Evolutionary conservation across 306 rosid species (phyloP), one percentile per base, ranked within the genome.

Genomic region (Lathyrus oleraceus): DNA sequence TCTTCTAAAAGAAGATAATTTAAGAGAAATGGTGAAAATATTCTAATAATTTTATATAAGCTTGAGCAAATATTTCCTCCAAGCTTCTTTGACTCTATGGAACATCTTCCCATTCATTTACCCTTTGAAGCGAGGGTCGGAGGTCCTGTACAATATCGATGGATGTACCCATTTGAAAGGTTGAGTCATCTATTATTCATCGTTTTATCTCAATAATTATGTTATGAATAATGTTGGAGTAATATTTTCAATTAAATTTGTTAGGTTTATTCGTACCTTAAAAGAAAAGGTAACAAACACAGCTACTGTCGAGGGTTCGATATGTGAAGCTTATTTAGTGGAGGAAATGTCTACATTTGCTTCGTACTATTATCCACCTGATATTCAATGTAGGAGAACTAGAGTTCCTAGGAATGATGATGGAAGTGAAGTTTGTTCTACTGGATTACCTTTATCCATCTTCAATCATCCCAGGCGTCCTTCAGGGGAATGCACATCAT

Each of bases 321-420:
- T 54, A 5, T 23, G 36, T 10, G 25, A 23, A 23, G 61, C 35
- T 9, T 54, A 54, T 12, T 12, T 23, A 23, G 32, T 54, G 8
- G 61, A 23, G 1, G 61, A 23, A 35, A 21, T 8, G 8, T 10
- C 61, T 2, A 23, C 36, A 54, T 54, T 54, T 54, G 61, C 61
- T 1, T 54, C 61, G 3, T 54, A 54, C 25, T 54, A 54, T 54
- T 23, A 54, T 23, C 61, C 36, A 11, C 16, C 35, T 5, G 61
- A 64, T 23, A 10, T 64, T 43, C 38, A 19, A 20, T 64, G 17
- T 17, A 64, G 54, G 38, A 64, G 54, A 14, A 64, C 69, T 20
- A 64, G 39, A 43, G 38, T 64, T 6, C 69, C 54, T 20, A 11
- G 54, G 0, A 64, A 64, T 64, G 69, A 64, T 40, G 53, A 62